Base-by-base conservation (phyloP, 1,139 yeast species). In the Kurtzmaniella quercitrusa region DNA sequence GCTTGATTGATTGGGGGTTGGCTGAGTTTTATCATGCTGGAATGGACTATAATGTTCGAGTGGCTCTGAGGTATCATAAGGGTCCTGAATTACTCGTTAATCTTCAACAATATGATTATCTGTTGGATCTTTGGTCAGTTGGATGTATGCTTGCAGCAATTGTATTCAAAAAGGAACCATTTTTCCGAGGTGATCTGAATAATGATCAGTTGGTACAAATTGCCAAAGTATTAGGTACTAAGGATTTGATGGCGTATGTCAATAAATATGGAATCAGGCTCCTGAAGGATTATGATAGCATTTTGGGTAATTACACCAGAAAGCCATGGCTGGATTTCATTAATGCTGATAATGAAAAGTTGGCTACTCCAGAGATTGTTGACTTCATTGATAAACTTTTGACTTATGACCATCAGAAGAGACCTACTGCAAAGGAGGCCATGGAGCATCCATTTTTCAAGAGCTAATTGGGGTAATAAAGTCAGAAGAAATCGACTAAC, bases 21-120 rank as follows among this genome's bases (percentile, higher is more conserved):
- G 93, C 94, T 3, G 94, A 85, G 58, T 85, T 84, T 57, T 85
- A 85, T 58, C 93, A 85, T 54, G 78, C 82, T 9, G 89, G 89
- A 5, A 83, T 80, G 57, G 91, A 85, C 55, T 85, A 83, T 58
- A 85, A 85, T 56, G 93, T 85, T 7, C 68, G 94, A 50, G 94
- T 85, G 33, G 93, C 94, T 0, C 82, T 89, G 5, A 70, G 94
- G 51, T 85, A 85, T 58, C 88, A 82, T 59, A 85, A 85, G 63
- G 94, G 91, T 0, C 94, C 94, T 1, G 94, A 85, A 57, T 65
- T 85, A 46, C 70, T 85, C 49, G 83, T 85, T 16, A 85, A 85
- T 60, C 75, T 81, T 51, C 85, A 82, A 59, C 85, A 81, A 56
- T 85, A 85, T 59, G 93, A 85, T 59, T 85, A 85, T 59, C 82